Evolutionary conservation across 192 early-diverging fungal species (phyloP).

Genomic region (Coemansia sp.): DNA sequence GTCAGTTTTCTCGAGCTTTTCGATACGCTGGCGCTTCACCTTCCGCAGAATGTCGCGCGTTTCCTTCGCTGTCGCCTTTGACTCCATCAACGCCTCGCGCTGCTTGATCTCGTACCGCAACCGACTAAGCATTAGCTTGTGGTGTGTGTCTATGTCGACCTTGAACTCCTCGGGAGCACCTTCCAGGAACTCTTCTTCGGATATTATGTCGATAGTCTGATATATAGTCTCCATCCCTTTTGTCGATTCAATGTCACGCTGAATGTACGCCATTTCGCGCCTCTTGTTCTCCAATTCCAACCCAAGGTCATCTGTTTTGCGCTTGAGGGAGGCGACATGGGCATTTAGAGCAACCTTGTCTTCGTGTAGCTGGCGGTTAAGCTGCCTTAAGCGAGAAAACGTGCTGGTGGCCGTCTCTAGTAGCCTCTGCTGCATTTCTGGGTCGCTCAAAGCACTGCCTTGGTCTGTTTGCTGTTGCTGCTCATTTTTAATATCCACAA

Average conservation of each 20-base stretch:
- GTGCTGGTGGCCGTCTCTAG: slow-evolving; percentile 25
- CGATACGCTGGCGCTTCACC: slow-evolving; percentile 40
- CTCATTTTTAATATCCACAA: slow-evolving; percentile 6
- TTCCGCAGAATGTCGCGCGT: slow-evolving; percentile 36
- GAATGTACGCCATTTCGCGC: slow-evolving; percentile 37
- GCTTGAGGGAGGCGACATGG: slow-evolving; percentile 32
- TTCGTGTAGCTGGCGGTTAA: slow-evolving; percentile 44
- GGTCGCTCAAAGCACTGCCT: background rate
- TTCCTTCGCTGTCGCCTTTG: slow-evolving; percentile 14
- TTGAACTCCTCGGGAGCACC: slow-evolving; percentile 34
- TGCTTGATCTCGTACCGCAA: slow-evolving; percentile 50
- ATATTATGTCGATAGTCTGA: slow-evolving; percentile 40
- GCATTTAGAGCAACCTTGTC: slow-evolving; percentile 22
- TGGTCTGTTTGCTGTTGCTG: background rate
- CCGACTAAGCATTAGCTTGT: slow-evolving; percentile 50
- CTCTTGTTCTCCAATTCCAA: slow-evolving; percentile 38
- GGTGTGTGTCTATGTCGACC: slow-evolving; percentile 27
- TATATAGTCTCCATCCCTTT: slow-evolving; percentile 49
- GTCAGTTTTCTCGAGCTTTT: slow-evolving; percentile 48
- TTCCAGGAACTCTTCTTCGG: slow-evolving; percentile 30
- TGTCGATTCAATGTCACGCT: slow-evolving; percentile 44
- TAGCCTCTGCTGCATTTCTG: slow-evolving; percentile 18
- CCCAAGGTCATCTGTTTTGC: slow-evolving; percentile 32
- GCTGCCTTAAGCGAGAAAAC: slow-evolving; percentile 34
- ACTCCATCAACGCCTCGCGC: slow-evolving; percentile 30